Conservation (phyloP, 345 rosid genomes). For the Heritiera fomes region DNA sequence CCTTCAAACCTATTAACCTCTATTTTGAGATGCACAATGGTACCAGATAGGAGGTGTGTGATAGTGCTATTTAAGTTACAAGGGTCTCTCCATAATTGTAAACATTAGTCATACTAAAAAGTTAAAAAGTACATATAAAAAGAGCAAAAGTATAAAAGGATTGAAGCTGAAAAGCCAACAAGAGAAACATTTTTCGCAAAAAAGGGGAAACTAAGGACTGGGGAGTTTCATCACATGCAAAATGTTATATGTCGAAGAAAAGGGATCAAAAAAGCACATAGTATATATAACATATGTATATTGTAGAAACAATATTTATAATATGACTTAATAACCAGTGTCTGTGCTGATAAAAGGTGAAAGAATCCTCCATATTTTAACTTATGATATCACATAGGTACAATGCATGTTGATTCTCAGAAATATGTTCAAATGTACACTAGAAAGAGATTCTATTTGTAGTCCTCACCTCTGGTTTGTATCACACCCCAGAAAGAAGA, state of each 20-base stretch:
- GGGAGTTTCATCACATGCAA: conserved; percentile 5
- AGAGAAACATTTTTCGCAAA: background rate
- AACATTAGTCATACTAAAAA: background rate
- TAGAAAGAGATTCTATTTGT: background rate
- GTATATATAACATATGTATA: background rate
- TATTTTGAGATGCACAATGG: background rate
- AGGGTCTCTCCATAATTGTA: background rate
- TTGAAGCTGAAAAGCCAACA: conserved; percentile 3
- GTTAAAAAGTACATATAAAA: background rate
- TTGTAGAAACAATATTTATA: background rate
- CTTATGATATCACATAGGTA: background rate
- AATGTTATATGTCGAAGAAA: conserved; percentile 2
- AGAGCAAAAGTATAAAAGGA: background rate
- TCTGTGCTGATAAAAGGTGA: conserved; percentile 4
- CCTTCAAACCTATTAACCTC: background rate
- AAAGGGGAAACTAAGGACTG: background rate
- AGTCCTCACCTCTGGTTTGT: conserved; percentile 63
- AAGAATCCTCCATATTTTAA: background rate
- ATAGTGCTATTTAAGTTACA: background rate
- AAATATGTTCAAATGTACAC: background rate
- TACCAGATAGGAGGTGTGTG: background rate
- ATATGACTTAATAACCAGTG: background rate
- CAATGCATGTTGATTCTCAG: background rate
- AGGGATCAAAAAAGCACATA: background rate
- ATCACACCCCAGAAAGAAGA: conserved; percentile 62